Conservation (phyloP, 306 rosid genomes). For the Acmispon strigosus region DNA sequence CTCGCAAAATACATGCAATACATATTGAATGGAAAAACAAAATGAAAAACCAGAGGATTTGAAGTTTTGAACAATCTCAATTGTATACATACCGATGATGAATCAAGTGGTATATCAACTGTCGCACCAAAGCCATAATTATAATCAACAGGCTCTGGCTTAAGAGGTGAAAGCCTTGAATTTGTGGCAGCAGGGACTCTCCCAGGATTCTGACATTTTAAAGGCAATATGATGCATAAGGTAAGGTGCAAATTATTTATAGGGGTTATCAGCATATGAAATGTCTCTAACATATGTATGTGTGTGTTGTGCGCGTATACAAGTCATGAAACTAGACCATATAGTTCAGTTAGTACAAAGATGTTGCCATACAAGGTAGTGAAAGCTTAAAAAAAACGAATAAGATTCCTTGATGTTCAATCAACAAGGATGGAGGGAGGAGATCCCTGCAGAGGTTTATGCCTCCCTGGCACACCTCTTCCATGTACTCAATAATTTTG, state of each 20-base stretch:
- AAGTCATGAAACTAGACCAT: background rate
- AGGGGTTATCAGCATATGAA: background rate
- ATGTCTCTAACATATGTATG: background rate
- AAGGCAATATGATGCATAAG: background rate
- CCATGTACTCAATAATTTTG: background rate
- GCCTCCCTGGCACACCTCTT: background rate
- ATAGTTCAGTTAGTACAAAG: background rate
- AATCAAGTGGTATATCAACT: conserved; percentile 73
- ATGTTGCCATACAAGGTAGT: background rate
- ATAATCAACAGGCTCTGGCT: conserved; percentile 85
- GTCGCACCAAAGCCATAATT: conserved; percentile 71
- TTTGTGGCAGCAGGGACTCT: conserved; percentile 58
- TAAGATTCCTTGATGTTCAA: background rate
- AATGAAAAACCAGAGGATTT: background rate
- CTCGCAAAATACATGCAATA: background rate
- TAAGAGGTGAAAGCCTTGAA: conserved; percentile 85
- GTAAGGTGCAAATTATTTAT: background rate
- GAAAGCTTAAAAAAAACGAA: background rate
- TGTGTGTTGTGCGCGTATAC: no score
- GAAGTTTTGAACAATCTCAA: conserved; percentile 15
- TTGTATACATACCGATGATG: conserved; percentile 44
- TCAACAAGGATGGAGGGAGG: background rate
- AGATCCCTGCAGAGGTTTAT: background rate
- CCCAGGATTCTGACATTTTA: conserved; percentile 56
- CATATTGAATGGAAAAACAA: background rate